These are phyloP conservation scores for Clavaria fumosa DNA, from an alignment of 768 basidiomycete species.

Conservation along the genomic window DNA sequence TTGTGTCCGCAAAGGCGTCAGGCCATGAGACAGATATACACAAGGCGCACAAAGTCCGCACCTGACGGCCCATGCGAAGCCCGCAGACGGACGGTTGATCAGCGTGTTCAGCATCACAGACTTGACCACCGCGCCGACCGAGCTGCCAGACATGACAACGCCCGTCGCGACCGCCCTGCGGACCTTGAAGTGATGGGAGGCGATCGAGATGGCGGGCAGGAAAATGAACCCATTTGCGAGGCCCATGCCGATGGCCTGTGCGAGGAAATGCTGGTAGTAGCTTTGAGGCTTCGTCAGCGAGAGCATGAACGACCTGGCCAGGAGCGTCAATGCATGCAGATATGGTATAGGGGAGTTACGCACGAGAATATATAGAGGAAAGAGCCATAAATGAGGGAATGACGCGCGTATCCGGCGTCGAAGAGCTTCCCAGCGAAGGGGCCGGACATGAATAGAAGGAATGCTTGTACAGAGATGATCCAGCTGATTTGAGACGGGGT, in stretches of 20 bases:
- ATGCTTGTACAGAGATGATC: slow-evolving; percentile 17
- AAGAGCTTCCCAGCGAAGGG: slow-evolving; percentile 15
- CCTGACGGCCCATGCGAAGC: too few species aligned
- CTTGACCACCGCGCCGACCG: slow-evolving; percentile 43
- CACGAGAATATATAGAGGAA: too few species aligned
- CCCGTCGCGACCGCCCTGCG: slow-evolving; percentile 35
- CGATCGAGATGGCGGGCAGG: slow-evolving; percentile 29
- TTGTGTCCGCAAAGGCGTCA: slow-evolving; percentile 37
- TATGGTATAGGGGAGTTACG: too few species aligned
- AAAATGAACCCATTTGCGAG: slow-evolving; percentile 31
- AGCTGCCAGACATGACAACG: slow-evolving; percentile 36
- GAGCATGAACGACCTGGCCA: not conserved
- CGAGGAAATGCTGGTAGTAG: slow-evolving; percentile 25
- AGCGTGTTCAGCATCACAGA: slow-evolving; percentile 47
- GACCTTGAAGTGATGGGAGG: slow-evolving; percentile 33
- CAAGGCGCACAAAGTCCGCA: too few species aligned
- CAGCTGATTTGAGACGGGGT: slow-evolving; percentile 10
- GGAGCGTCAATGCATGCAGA: not conserved
- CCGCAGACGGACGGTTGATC: slow-evolving; percentile 29
- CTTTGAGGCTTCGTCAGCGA: not conserved
- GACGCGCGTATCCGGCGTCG: slow-evolving; percentile 19
- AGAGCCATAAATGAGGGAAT: slow-evolving; percentile 4
- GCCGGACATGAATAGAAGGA: slow-evolving; percentile 14
- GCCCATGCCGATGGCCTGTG: slow-evolving; percentile 33
- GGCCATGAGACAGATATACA: too few species aligned